Base-by-base conservation (phyloP, 139 green algal genomes). In the Chlorokybus atmophyticus region DNA sequence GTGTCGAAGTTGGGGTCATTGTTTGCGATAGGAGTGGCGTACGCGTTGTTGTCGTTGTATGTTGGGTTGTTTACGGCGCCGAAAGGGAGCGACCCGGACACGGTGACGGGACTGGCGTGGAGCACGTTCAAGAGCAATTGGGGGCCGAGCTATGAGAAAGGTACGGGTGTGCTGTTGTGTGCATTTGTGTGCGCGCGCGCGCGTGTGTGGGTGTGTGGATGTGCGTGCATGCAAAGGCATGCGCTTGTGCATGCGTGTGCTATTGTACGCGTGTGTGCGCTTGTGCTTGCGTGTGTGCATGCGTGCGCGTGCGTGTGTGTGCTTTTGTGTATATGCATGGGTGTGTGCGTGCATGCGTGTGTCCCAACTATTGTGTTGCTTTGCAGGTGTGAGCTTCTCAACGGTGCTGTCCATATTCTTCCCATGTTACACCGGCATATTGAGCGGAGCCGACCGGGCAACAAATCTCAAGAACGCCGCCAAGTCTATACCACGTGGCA, bases 341-440 rank as follows among this genome's bases (percentile, higher is more conserved):
- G n/a, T n/a, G n/a, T n/a, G n/a, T n/a, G n/a, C n/a, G n/a, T n/a
- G n/a, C n/a, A n/a, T n/a, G n/a, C n/a, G n/a, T n/a, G n/a, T n/a
- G n/a, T n/a, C n/a, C n/a, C n/a, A n/a, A n/a, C n/a, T n/a, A n/a
- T 44, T 14, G 17, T 44, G 14, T 44, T 44, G 14, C 14, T 44
- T 23, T 17, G 38, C 38, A 44, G 38, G 30, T 3, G 14, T 59
- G 23, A 26, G 17, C 21, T 66, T 59, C 29, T 50, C 47, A 17
- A 23, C 4, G 23, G 32, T 50, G 28, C 47, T 66, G 26, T 31
- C 28, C 17, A n/a, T 66, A 17, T 66, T 66, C 50, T 66, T 66
- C 21, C 59, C 59, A 25, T 66, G 59, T 30, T 66, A 59, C 59
- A 66, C 59, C 5, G 59, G 59, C 23, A 59, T 66, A 32, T 29